Base-by-base conservation (phyloP, 176 grass and related monocot genomes). In the Aegilops bicornis region DNA sequence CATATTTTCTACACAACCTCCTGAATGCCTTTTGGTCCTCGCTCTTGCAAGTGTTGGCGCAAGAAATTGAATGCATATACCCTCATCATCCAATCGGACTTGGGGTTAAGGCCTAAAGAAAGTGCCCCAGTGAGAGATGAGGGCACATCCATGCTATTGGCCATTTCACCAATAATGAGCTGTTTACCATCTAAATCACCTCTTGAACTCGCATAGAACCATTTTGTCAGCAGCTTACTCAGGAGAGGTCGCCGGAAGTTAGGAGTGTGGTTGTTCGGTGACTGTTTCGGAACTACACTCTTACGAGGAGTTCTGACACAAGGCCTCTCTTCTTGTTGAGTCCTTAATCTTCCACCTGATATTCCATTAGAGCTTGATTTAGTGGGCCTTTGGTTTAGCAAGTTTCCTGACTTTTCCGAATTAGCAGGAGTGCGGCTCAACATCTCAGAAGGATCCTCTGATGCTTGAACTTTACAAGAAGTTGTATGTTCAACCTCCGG, bases 31-130 rank as follows among this genome's bases (percentile, higher is more conserved):
- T 90, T 98, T 61, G 90, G 79, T 54, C 90, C 88, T 79, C 75
- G 90, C 78, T 96, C 86, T 47, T 88, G 71, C 82, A 96, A 86
- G 73, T 82, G 90, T 31, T 86, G 92, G 6, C 58, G 82, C 73
- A 98, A 69, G 82, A 91, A 96, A 77, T 88, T 88, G 61, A 98
- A 94, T 88, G 96, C 88, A 76, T 91, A 96, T 64, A 96, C 93
- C 83, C 89, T 95, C 81, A 85, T 88, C 84, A 98, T 88, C 96
- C 96, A 98, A 72, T 96, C 96, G 82, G 96, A 96, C 79, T 69
- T 92, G 17, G 92, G 88, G 58, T 90, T 91, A 72, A 96, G 86
- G 56, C 93, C 96, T 67, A 94, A 84, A 60, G 84, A 77, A 79
- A 98, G 93, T 82, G 92, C 88, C 81, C 92, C 93, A 23, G 82